Conservation (phyloP, 768 basidiomycete genomes). For the Tulasnella sp. region DNA sequence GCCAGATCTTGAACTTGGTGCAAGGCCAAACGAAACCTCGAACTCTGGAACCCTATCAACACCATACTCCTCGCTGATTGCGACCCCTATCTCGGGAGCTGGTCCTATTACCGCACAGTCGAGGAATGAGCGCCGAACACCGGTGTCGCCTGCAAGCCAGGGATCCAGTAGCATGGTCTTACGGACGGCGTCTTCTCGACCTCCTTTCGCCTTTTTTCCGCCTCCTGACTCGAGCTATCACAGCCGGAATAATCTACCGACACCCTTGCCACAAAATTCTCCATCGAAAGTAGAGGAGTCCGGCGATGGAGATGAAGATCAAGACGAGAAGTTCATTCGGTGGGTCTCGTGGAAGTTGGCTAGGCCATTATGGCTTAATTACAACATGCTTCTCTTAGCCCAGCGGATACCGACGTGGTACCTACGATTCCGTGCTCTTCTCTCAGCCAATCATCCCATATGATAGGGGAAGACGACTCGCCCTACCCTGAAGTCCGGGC, state of each 20-base stretch:
- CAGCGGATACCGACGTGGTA: neutral
- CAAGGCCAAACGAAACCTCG: neutral
- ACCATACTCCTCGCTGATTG: neutral
- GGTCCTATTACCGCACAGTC: neutral
- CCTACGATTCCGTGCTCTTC: neutral
- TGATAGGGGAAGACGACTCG: slow-evolving; percentile 20
- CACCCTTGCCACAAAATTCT: neutral
- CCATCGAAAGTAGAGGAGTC: neutral
- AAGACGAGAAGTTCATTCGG: neutral
- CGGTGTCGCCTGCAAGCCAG: neutral
- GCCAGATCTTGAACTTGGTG: too few relatives aligned
- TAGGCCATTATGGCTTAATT: neutral
- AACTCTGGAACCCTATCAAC: neutral
- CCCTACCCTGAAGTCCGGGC: slow-evolving; percentile 48
- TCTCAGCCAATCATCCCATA: slow-evolving; percentile 9
- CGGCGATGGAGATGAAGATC: neutral
- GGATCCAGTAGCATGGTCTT: neutral
- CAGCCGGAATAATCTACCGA: neutral
- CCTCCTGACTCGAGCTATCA: neutral
- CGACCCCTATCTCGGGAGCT: neutral
- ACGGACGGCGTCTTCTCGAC: neutral
- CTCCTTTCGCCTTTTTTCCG: neutral
- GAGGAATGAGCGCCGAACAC: neutral
- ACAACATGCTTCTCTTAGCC: neutral
- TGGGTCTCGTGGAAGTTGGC: neutral